phyloP scores from a whole-genome alignment of 2,329 filamentous ascomycete genomes.

The Nigrograna mackinnonii region DNA sequence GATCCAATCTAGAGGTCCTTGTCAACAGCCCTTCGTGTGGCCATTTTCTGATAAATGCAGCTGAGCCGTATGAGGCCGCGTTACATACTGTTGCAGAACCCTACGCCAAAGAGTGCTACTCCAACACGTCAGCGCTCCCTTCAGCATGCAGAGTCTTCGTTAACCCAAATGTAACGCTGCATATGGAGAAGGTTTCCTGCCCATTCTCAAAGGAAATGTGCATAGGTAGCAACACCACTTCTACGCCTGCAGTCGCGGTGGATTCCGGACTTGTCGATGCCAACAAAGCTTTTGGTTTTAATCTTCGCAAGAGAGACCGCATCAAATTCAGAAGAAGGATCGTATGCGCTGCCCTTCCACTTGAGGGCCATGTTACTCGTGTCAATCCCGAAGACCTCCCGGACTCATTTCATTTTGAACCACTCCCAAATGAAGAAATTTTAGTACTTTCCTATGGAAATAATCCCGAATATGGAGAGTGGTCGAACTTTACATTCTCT shows the following conservation, averaged over 20 bases:
- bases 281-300: constrained; percentile 9
- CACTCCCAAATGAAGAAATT: no score
- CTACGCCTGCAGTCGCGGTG: constrained; percentile 6
- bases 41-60: no score
- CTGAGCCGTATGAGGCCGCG: not conserved
- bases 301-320: constrained; percentile 2
- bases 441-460: no score
- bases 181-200: not conserved
- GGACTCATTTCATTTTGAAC: no score
- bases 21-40: not conserved
- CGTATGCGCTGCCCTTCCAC: constrained; percentile 9
- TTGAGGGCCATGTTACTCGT: not conserved
- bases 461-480: no score
- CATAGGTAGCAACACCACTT: not conserved
- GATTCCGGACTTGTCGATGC: constrained; percentile 19
- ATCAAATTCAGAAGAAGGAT: constrained; percentile 4
- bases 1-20: not conserved
- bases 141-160: no score
- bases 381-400: no score
- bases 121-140: no score
- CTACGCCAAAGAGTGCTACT: not conserved
- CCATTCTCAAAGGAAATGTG: not conserved
- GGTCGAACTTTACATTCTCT: not conserved
- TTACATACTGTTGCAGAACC: not conserved
- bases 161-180: no score